Conservation (phyloP, 305 asterid genomes). For the Fraxinus velutina region DNA sequence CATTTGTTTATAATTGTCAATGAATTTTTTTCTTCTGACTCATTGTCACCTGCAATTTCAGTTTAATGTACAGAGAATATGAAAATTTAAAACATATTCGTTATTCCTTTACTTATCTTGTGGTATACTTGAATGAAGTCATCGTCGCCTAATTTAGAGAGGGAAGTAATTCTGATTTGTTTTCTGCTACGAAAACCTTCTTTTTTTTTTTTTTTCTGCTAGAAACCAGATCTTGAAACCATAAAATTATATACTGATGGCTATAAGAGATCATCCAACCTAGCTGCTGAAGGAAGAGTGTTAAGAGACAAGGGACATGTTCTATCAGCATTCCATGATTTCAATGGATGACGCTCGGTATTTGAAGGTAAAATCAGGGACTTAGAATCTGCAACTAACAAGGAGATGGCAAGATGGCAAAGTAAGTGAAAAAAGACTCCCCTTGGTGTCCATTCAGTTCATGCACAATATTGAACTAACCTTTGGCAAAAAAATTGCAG, state of each 20-base stretch:
- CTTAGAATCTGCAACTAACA: not conserved
- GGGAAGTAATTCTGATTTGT: not conserved
- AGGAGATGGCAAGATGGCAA: not conserved
- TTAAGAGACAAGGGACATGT: not conserved
- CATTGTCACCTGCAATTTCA: not conserved
- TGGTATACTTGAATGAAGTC: not conserved
- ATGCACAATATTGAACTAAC: not conserved
- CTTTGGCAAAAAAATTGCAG: not conserved
- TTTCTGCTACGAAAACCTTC: not conserved
- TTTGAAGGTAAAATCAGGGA: not conserved
- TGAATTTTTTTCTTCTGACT: not conserved
- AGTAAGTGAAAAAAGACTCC: not conserved
- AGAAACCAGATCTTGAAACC: not conserved
- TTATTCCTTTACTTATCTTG: not conserved
- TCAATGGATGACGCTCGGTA: not conserved
- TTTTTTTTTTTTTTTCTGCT: not conserved
- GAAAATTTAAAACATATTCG: not conserved
- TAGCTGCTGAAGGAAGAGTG: not conserved
- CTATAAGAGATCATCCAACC: not conserved
- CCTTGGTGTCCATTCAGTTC: not conserved
- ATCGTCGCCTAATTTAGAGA: not conserved
- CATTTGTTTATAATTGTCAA: not conserved
- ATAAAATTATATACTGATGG: not conserved
- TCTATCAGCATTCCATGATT: not conserved
- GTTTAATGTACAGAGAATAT: not conserved